These are phyloP conservation scores for Venturia carpophila DNA, from an alignment of 2,329 filamentous ascomycete species.

Conservation along the genomic window DNA sequence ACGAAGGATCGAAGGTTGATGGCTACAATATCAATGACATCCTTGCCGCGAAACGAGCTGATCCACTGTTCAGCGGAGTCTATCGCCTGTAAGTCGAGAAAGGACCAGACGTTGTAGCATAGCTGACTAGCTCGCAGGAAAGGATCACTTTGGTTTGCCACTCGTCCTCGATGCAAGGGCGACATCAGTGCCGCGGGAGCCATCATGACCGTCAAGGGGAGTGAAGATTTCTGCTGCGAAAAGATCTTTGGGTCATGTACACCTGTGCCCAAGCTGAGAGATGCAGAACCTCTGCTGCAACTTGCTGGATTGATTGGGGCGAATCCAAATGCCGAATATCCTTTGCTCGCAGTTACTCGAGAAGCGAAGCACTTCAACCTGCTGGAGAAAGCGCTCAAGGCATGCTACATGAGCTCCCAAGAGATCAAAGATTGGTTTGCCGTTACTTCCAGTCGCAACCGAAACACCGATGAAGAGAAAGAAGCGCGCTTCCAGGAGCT, in stretches of 20 bases:
- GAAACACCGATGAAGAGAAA: background rate
- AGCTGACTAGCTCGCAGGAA: slow-evolving; percentile 31
- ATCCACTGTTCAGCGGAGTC: slow-evolving; percentile 46
- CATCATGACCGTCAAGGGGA: slow-evolving; percentile 54
- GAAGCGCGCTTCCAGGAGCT: background rate
- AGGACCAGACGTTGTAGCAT: background rate
- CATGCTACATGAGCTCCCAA: background rate
- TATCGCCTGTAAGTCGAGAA: slow-evolving; percentile 42
- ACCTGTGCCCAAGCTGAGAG: slow-evolving; percentile 37
- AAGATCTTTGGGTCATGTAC: slow-evolving; percentile 40
- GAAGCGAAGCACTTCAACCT: slow-evolving; percentile 20
- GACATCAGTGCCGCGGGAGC: slow-evolving; percentile 59
- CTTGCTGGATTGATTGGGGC: background rate
- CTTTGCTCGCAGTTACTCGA: background rate
- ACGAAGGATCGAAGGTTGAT: slow-evolving; percentile 19
- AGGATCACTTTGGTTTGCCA: slow-evolving; percentile 54
- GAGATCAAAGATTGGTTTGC: slow-evolving; percentile 1
- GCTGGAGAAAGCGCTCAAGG: slow-evolving; percentile 38
- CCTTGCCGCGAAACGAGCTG: slow-evolving; percentile 48
- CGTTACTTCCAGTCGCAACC: background rate
- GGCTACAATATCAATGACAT: slow-evolving; percentile 22
- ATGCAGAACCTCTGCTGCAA: background rate
- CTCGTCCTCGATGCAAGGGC: slow-evolving; percentile 47
- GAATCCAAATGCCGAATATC: background rate
- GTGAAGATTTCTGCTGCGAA: slow-evolving; percentile 53